Evolutionary conservation across 306 rosid genomes (phyloP).

Genomic region (Potentilla sterilis): DNA sequence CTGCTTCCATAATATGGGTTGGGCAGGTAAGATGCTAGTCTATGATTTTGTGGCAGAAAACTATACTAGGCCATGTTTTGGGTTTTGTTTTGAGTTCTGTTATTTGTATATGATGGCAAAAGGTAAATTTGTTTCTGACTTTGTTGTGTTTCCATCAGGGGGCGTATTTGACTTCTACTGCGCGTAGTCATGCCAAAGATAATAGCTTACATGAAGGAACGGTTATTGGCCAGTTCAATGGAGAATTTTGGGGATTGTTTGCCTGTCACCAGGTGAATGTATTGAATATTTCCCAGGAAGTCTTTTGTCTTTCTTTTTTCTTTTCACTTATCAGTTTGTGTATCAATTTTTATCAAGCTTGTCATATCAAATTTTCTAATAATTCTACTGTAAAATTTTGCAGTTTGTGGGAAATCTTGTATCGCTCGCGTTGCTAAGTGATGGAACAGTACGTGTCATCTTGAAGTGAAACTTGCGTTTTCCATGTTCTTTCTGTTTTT

Average conservation of each 20-base stretch:
- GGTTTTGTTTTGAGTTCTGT: conserved; percentile 20
- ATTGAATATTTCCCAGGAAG: neutral
- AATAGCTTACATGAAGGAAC: conserved; percentile 67
- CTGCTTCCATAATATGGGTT: conserved; percentile 98
- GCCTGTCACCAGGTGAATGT: conserved; percentile 76
- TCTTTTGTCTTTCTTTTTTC: too few relatives aligned
- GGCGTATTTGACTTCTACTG: conserved; percentile 83
- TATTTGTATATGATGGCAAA: neutral
- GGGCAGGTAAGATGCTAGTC: conserved; percentile 58
- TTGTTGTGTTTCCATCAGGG: conserved; percentile 56
- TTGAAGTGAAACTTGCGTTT: conserved; percentile 28
- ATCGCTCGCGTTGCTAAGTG: conserved; percentile 62
- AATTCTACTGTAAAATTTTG: conserved; percentile 16
- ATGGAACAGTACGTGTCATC: conserved; percentile 52
- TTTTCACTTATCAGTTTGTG: conserved; percentile 9
- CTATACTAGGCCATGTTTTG: conserved; percentile 14
- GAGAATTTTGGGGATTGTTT: conserved; percentile 85
- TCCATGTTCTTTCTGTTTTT: neutral
- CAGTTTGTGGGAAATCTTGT: conserved; percentile 93
- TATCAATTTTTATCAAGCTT: neutral
- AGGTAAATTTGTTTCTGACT: conserved; percentile 19
- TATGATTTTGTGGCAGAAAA: conserved; percentile 5
- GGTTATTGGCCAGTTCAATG: conserved; percentile 85
- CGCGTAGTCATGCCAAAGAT: conserved; percentile 71
- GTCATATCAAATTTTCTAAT: conserved; percentile 4